Conservation (phyloP, 495 filamentous ascomycete genomes). For the Xylaria curta region DNA sequence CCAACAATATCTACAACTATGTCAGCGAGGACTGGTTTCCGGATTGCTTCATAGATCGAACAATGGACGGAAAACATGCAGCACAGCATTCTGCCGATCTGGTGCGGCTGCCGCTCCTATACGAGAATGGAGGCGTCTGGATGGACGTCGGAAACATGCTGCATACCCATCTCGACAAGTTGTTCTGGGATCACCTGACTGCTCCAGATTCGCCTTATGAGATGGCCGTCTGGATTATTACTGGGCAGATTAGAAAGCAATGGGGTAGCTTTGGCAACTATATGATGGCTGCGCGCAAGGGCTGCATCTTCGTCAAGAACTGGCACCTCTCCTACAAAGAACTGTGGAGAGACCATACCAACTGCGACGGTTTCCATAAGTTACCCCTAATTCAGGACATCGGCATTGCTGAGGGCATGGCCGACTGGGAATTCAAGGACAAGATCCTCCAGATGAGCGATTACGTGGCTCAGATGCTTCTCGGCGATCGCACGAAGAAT, state of each 20-base stretch:
- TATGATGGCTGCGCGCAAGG: constrained; percentile 45
- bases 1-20: constrained; percentile 38
- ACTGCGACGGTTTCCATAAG: constrained; percentile 38
- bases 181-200: constrained; percentile 49
- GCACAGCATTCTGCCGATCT: constrained; percentile 48
- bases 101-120: constrained; percentile 46
- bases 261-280: constrained; percentile 45
- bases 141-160: constrained; percentile 50
- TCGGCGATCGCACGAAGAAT: constrained; percentile 36
- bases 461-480: constrained; percentile 39
- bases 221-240: constrained; percentile 41
- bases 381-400: constrained; percentile 42
- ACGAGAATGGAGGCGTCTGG: constrained; percentile 48
- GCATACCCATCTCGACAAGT: constrained; percentile 44
- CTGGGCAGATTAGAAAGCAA: constrained; percentile 32
- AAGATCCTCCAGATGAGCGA: constrained; percentile 34
- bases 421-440: constrained; percentile 29
- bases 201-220: constrained; percentile 45
- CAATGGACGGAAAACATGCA: constrained; percentile 44
- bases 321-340: constrained; percentile 46
- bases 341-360: constrained; percentile 42
- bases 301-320: constrained; percentile 43
- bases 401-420: constrained; percentile 28
- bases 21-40: constrained; percentile 39
- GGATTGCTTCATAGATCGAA: constrained; percentile 39